Evolutionary conservation across 495 filamentous ascomycete genomes (phyloP).

Genomic region (Penicillium cinerascens): DNA sequence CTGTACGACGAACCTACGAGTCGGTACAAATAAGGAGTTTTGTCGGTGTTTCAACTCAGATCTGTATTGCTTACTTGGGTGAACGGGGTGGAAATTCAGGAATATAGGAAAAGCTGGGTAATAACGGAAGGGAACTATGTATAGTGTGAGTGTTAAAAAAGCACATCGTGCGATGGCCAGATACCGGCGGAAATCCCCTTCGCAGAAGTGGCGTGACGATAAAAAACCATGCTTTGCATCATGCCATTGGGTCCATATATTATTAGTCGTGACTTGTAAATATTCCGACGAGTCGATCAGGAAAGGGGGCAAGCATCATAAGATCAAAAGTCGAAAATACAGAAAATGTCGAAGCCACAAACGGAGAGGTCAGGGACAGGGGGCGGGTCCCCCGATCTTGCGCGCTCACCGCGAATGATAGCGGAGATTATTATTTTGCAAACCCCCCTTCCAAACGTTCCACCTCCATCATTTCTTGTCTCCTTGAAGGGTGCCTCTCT

Average conservation of each 20-base stretch:
- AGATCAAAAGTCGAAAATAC: neutral
- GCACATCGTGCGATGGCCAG: slow-evolving; percentile 9
- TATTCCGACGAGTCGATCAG: neutral
- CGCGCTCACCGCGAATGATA: slow-evolving; percentile 19
- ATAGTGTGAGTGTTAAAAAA: slow-evolving; percentile 2
- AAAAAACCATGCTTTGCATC: neutral
- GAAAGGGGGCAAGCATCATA: neutral
- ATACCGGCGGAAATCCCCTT: slow-evolving; percentile 6
- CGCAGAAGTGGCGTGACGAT: slow-evolving; percentile 22
- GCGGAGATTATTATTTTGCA: slow-evolving; percentile 25
- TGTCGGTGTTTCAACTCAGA: neutral
- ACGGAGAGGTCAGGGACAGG: neutral
- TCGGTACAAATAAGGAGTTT: slow-evolving; percentile 26
- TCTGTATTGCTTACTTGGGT: slow-evolving; percentile 4
- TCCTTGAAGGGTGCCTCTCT: neutral
- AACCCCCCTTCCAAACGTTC: slow-evolving; percentile 1
- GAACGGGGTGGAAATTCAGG: neutral
- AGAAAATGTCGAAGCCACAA: neutral
- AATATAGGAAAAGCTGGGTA: neutral
- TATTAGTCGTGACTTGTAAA: neutral
- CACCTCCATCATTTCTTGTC: slow-evolving; percentile 8
- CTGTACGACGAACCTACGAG: slow-evolving; percentile 62
- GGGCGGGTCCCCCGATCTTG: slow-evolving; percentile 16
- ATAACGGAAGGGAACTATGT: slow-evolving; percentile 5
- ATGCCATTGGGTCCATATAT: neutral